Percentiles rank a stretch among this genome's conserved stretches.
Conservation (phyloP, 352 stramenopile genomes). For the Globisporangium paroecandrum region DNA sequence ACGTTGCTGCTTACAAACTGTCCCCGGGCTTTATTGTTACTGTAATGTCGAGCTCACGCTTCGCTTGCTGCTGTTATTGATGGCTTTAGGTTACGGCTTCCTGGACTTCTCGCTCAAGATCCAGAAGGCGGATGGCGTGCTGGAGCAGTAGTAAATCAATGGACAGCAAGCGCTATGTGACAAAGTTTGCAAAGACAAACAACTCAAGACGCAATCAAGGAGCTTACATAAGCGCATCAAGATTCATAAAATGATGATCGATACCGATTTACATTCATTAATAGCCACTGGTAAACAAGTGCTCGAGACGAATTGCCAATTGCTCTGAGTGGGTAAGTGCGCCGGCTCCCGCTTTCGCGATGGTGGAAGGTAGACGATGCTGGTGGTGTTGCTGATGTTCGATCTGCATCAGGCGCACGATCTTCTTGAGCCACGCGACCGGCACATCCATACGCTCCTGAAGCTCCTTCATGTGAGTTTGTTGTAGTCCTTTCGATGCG, state of each 20-base stretch:
- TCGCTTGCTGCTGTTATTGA: background rate
- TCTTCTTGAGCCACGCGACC: slow-evolving; percentile 46
- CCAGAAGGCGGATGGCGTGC: slow-evolving; percentile 70
- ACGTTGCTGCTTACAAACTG: background rate
- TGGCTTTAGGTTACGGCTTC: slow-evolving; percentile 80
- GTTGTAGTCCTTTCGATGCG: background rate
- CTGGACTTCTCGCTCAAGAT: slow-evolving; percentile 99
- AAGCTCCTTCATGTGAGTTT: slow-evolving; percentile 5
- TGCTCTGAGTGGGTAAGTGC: slow-evolving; percentile 2
- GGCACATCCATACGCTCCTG: slow-evolving; percentile 13
- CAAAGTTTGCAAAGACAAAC: background rate
- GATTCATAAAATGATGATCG: background rate
- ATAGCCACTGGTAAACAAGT: background rate
- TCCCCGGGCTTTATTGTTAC: background rate
- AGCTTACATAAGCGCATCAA: background rate
- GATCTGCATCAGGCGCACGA: slow-evolving; percentile 51
- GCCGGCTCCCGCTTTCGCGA: background rate
- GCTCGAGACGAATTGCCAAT: background rate
- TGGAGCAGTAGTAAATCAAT: slow-evolving; percentile 32
- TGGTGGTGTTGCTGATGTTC: slow-evolving; percentile 14
- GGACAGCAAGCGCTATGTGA: background rate
- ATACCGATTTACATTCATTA: background rate
- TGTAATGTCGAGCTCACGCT: background rate
- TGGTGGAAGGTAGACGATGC: background rate
- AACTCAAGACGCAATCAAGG: background rate